Conservation (phyloP, 2,329 filamentous ascomycete genomes). For the Neonectria ditissima region DNA sequence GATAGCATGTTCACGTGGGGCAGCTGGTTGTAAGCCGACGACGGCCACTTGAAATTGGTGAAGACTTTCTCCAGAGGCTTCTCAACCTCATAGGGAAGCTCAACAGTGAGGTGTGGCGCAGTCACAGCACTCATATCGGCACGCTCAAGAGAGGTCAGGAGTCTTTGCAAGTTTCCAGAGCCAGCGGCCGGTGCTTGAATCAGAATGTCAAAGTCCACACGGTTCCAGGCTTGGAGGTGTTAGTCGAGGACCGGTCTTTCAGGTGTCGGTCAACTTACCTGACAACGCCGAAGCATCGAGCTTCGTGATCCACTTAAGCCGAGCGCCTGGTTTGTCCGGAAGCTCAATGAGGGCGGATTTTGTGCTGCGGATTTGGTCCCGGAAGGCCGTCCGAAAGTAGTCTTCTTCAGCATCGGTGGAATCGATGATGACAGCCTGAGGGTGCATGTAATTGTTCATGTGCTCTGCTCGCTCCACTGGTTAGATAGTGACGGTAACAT, state of each 20-base stretch:
- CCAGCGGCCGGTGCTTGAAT: conserved; percentile 79
- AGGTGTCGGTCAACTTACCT: conserved; percentile 56
- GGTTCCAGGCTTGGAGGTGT: conserved; percentile 73
- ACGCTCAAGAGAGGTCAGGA: conserved; percentile 79
- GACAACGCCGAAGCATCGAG: conserved; percentile 79
- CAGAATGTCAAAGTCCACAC: conserved; percentile 82
- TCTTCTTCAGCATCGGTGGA: conserved; percentile 73
- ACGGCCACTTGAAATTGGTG: conserved; percentile 75
- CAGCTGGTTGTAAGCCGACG: conserved; percentile 51
- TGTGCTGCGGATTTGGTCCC: conserved; percentile 63
- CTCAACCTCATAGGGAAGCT: conserved; percentile 81
- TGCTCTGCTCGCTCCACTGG: conserved; percentile 60
- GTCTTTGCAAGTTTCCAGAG: conserved; percentile 79
- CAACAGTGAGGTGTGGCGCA: conserved; percentile 82
- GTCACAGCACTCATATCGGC: conserved; percentile 81
- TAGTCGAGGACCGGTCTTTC: conserved; percentile 27
- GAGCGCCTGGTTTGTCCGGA: conserved; percentile 70
- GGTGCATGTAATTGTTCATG: conserved; percentile 79
- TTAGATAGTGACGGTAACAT: neutral
- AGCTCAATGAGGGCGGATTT: conserved; percentile 79
- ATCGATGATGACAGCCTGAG: conserved; percentile 82
- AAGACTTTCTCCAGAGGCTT: conserved; percentile 72
- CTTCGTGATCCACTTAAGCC: conserved; percentile 81
- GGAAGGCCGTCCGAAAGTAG: conserved; percentile 73
- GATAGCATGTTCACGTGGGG: conserved; percentile 68